These are phyloP conservation scores for Globisporangium okanoganense DNA, from an alignment of 352 stramenopile species.

Conservation along the genomic window DNA sequence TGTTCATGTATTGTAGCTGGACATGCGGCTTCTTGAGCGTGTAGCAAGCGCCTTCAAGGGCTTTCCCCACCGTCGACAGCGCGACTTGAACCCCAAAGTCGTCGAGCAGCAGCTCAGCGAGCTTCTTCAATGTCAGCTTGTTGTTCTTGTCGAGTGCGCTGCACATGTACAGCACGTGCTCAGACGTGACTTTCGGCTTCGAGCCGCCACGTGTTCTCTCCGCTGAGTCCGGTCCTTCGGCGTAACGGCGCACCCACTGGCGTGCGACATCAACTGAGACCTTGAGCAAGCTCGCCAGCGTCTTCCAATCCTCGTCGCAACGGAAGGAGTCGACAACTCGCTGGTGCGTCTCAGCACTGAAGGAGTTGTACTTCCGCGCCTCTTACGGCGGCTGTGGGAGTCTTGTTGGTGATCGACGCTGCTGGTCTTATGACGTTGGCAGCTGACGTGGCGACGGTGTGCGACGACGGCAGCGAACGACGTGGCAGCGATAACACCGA, in stretches of 20 bases:
- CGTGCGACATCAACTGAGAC: neutral
- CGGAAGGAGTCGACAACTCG: neutral
- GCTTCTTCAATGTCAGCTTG: neutral
- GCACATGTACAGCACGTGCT: slow-evolving; percentile 3
- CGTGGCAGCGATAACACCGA: no score
- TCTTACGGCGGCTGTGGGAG: no score
- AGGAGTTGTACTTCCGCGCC: neutral
- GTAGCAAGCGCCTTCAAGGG: neutral
- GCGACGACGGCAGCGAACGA: no score
- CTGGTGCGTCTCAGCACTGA: neutral
- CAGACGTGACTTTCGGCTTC: neutral
- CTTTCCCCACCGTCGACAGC: neutral
- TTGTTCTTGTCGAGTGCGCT: neutral
- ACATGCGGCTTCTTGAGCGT: slow-evolving; percentile 17
- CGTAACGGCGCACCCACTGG: neutral
- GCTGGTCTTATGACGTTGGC: no score
- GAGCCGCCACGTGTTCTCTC: neutral
- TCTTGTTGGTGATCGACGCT: no score
- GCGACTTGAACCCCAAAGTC: neutral
- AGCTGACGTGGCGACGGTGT: no score
- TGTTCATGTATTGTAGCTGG: slow-evolving; percentile 18
- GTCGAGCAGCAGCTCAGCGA: neutral
- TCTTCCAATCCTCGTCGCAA: neutral
- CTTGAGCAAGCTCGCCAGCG: neutral
- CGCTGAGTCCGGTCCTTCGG: neutral